Evolutionary conservation across 2,329 filamentous ascomycete genomes (phyloP).

Genomic region (Alternaria gansuensis): DNA sequence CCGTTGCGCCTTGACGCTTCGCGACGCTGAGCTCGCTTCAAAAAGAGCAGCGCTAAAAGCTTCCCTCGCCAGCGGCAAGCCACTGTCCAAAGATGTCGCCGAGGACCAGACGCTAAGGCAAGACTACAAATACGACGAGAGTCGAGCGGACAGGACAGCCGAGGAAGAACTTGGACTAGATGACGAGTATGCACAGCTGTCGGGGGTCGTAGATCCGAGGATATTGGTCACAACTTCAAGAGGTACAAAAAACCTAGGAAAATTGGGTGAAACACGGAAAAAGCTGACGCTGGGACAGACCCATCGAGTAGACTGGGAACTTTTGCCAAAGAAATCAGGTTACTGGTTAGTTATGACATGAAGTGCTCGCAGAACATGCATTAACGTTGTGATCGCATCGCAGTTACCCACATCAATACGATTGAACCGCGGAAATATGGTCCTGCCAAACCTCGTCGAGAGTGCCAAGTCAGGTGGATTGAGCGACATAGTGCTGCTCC

Average conservation of each 20-base stretch:
- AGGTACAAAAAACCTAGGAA: constrained; percentile 55
- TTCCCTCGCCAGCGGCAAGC: constrained; percentile 88
- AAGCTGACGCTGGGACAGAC: not conserved
- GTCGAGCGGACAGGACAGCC: constrained; percentile 70
- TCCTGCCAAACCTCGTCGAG: constrained; percentile 83
- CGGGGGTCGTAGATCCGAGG: constrained; percentile 88
- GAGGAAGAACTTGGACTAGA: constrained; percentile 79
- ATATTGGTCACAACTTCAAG: constrained; percentile 91
- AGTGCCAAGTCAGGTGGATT: constrained; percentile 83
- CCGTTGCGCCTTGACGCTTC: constrained; percentile 78
- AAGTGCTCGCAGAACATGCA: too few relatives aligned
- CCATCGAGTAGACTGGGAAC: constrained; percentile 69
- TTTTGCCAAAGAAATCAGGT: constrained; percentile 90
- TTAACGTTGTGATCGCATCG: too few relatives aligned
- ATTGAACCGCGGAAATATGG: constrained; percentile 88
- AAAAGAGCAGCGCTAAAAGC: constrained; percentile 87
- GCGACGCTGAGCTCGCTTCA: constrained; percentile 88
- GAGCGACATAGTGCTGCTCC: constrained; percentile 76
- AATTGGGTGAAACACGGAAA: accelerated
- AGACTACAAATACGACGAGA: constrained; percentile 95
- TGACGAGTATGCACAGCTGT: constrained; percentile 89
- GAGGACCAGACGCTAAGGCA: constrained; percentile 84
- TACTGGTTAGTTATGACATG: constrained; percentile 58
- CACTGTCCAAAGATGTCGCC: constrained; percentile 80
- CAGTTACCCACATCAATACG: constrained; percentile 81